These are phyloP conservation scores for Cydonia oblonga DNA, from an alignment of 331 rosid species.

Conservation along the genomic window DNA sequence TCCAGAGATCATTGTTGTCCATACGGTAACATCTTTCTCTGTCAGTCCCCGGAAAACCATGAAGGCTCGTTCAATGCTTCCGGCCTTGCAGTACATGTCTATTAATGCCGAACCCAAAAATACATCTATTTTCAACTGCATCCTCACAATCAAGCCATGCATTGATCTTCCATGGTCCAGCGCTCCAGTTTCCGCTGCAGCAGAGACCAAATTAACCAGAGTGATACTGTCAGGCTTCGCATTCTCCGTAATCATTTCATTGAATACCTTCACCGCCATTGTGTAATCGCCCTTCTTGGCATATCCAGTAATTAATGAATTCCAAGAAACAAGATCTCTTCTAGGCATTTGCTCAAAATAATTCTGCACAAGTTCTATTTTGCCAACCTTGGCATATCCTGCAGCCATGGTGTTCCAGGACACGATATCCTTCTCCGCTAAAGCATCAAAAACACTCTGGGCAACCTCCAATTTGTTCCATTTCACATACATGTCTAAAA, in stretches of 20 bases:
- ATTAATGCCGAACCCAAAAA: slow-evolving; percentile 41
- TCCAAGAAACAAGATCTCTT: slow-evolving; percentile 52
- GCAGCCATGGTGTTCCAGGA: slow-evolving; percentile 49
- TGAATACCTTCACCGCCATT: slow-evolving; percentile 18
- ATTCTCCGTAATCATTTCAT: slow-evolving; percentile 21
- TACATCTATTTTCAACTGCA: slow-evolving; percentile 24
- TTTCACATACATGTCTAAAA: slow-evolving; percentile 47
- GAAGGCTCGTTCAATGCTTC: slow-evolving; percentile 35
- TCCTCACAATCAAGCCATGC: slow-evolving; percentile 37
- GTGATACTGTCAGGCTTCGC: slow-evolving; percentile 34
- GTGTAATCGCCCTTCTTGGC: slow-evolving; percentile 26
- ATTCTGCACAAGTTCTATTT: slow-evolving; percentile 28
- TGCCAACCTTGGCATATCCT: slow-evolving; percentile 40
- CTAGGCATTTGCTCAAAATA: slow-evolving; percentile 36
- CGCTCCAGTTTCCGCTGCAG: slow-evolving; percentile 40
- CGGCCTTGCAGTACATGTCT: slow-evolving; percentile 55
- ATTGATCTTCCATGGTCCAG: slow-evolving; percentile 41
- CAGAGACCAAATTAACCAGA: slow-evolving; percentile 32
- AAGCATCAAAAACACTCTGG: slow-evolving; percentile 16
- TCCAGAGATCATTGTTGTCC: slow-evolving; percentile 53
- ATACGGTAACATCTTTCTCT: slow-evolving; percentile 31
- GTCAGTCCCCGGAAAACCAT: slow-evolving; percentile 27
- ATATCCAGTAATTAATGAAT: slow-evolving; percentile 39
- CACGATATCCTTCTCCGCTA: slow-evolving; percentile 33
- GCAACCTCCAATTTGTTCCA: slow-evolving; percentile 30